These are phyloP conservation scores for Lolium multiflorum DNA, from an alignment of 176 grass and related monocot genomes.

Conservation along the genomic window DNA sequence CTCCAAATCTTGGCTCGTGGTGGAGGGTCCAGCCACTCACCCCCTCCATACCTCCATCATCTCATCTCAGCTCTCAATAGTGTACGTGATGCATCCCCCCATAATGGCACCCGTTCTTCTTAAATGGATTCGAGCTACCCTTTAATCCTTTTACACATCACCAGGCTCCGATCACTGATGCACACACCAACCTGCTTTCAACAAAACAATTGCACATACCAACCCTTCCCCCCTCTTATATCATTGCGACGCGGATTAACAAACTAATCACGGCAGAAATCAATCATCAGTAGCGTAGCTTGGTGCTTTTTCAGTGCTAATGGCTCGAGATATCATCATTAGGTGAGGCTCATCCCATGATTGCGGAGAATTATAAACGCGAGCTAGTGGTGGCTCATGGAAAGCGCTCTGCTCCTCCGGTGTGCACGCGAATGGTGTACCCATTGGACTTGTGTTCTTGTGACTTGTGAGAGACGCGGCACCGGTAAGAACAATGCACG, in stretches of 20 bases:
- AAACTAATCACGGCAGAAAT: neutral
- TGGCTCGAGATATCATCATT: constrained; percentile 47
- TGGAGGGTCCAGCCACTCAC: constrained; percentile 13
- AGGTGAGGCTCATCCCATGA: neutral
- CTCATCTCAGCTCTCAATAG: constrained; percentile 5
- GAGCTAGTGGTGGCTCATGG: neutral
- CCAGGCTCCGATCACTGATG: neutral
- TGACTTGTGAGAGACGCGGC: constrained; percentile 28
- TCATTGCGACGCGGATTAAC: constrained; percentile 47
- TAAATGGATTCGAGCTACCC: constrained; percentile 2
- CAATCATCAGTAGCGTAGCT: neutral
- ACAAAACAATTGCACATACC: neutral
- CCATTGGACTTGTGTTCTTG: neutral
- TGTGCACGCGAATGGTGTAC: neutral
- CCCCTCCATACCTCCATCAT: constrained; percentile 17
- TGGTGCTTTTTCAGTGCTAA: constrained; percentile 19
- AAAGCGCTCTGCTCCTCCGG: neutral
- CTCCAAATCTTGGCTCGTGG: constrained; percentile 18
- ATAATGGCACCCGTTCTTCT: neutral
- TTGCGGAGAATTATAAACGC: constrained; percentile 6
- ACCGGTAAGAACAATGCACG: neutral
- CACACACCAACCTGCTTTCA: constrained; percentile 9
- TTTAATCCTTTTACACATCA: constrained; percentile 37
- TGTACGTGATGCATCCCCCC: constrained; percentile 30
- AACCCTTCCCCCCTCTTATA: constrained; percentile 25